Conservation (phyloP, 116 monocot species). For the Trichopus zeylanicus region DNA sequence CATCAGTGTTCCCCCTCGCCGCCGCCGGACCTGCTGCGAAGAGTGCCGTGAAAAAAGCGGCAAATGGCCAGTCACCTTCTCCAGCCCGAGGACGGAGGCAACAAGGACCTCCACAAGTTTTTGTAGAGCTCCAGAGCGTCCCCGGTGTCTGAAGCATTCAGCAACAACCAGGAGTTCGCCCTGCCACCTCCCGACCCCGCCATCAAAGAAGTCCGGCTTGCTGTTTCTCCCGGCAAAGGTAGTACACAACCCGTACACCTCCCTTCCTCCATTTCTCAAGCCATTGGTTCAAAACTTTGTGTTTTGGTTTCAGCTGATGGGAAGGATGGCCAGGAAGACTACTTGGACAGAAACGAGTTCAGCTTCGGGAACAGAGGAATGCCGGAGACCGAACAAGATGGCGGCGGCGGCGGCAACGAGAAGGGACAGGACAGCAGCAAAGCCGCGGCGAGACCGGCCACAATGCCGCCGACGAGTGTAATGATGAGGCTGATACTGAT, state of each 20-base stretch:
- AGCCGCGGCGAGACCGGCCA: not conserved
- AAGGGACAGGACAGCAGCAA: not conserved
- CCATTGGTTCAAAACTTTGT: not conserved
- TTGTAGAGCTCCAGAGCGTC: conserved; percentile 77
- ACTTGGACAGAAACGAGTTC: no score
- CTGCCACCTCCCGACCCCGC: conserved; percentile 37
- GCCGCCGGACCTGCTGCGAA: conserved; percentile 9
- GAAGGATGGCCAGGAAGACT: no score
- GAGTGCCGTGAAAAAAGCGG: conserved; percentile 15
- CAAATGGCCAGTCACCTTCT: conserved; percentile 17
- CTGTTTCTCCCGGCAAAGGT: no score
- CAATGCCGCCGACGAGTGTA: conserved; percentile 54
- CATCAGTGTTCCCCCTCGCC: conserved; percentile 21
- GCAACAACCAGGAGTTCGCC: conserved; percentile 23
- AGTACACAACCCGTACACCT: not conserved
- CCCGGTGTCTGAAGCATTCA: no score
- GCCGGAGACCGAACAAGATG: no score
- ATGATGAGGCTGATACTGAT: conserved; percentile 59
- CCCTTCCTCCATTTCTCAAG: not conserved
- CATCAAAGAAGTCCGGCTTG: no score
- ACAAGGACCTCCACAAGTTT: conserved; percentile 59
- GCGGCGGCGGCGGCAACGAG: not conserved
- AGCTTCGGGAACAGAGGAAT: no score
- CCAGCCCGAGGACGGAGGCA: conserved; percentile 16
- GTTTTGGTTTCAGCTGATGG: no score